These are phyloP conservation scores for Candida easanensis DNA, from an alignment of 805 yeast genomes.

Conservation along the genomic window DNA sequence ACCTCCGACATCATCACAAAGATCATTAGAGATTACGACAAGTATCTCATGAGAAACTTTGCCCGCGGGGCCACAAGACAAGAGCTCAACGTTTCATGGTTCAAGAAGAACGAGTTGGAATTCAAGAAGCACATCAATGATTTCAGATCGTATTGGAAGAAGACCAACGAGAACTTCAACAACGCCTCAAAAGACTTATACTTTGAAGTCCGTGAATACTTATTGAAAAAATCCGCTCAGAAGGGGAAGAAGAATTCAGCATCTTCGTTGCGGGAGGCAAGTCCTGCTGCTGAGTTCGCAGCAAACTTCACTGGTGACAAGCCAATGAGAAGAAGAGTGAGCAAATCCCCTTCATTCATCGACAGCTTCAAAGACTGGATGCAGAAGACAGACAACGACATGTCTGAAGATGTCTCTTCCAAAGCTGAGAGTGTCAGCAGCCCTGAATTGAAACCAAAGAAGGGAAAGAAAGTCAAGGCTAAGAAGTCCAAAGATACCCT, in stretches of 20 bases:
- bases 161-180: constrained; percentile 64
- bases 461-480: constrained; percentile 1
- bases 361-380: constrained; percentile 34
- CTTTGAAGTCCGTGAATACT: constrained; percentile 76
- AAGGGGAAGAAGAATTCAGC: constrained; percentile 17
- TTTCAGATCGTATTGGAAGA: constrained; percentile 82
- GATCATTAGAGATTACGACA: constrained; percentile 93
- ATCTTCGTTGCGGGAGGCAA: constrained; percentile 3
- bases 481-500: constrained; percentile 4
- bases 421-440: constrained; percentile 11
- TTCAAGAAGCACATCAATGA: constrained; percentile 86
- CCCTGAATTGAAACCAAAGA: constrained; percentile 9
- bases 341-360: constrained; percentile 27
- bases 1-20: constrained; percentile 95
- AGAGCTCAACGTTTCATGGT: constrained; percentile 95
- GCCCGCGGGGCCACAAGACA: constrained; percentile 97
- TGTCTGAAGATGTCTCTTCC: constrained; percentile 10
- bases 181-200: constrained; percentile 79
- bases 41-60: constrained; percentile 93
- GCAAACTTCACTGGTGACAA: constrained; percentile 64
- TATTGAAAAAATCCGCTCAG: constrained; percentile 43
- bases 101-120: constrained; percentile 94
- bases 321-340: constrained; percentile 23
- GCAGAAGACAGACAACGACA: constrained; percentile 27
- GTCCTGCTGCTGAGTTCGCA: constrained; percentile 33